These are phyloP conservation scores for Sinapis alba DNA, from an alignment of 441 rosid species.

Conservation along the genomic window DNA sequence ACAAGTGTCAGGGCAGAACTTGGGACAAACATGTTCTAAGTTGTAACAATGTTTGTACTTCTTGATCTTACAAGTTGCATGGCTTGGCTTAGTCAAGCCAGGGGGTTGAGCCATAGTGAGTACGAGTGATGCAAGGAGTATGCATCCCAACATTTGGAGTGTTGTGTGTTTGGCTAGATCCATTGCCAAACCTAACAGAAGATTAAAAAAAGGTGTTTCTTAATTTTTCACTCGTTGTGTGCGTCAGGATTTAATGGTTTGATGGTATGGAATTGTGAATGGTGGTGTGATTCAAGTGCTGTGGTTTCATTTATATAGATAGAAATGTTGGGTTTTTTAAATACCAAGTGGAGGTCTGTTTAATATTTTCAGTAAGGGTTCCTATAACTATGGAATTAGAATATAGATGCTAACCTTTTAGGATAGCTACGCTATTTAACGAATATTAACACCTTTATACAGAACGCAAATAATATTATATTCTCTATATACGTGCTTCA, in stretches of 20 bases:
- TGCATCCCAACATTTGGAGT: slow-evolving; percentile 30
- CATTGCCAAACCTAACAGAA: slow-evolving; percentile 26
- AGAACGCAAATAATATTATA: background rate
- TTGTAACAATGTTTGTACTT: slow-evolving; percentile 52
- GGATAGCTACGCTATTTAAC: background rate
- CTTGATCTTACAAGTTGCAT: slow-evolving; percentile 45
- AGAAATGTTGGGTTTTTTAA: background rate
- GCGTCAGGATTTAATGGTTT: background rate
- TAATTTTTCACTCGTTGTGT: slow-evolving; percentile 7
- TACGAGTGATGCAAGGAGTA: slow-evolving; percentile 40
- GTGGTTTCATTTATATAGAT: slow-evolving; percentile 26
- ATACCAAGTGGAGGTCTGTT: background rate
- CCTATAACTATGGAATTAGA: background rate
- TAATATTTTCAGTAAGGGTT: background rate
- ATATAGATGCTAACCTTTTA: background rate
- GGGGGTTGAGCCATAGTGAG: slow-evolving; percentile 46
- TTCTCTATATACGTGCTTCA: background rate
- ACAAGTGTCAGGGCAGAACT: slow-evolving; percentile 52
- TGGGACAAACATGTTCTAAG: slow-evolving; percentile 53
- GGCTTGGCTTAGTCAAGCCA: slow-evolving; percentile 52
- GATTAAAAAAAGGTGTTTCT: background rate
- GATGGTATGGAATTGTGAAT: background rate
- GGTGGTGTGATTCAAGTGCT: slow-evolving; percentile 5
- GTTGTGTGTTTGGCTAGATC: slow-evolving; percentile 36
- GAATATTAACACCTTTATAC: background rate